Percentiles rank a stretch among this genome's conserved stretches.
Evolutionary conservation across 2,329 filamentous ascomycete species (phyloP).

Genomic region (Fusarium beomiforme): DNA sequence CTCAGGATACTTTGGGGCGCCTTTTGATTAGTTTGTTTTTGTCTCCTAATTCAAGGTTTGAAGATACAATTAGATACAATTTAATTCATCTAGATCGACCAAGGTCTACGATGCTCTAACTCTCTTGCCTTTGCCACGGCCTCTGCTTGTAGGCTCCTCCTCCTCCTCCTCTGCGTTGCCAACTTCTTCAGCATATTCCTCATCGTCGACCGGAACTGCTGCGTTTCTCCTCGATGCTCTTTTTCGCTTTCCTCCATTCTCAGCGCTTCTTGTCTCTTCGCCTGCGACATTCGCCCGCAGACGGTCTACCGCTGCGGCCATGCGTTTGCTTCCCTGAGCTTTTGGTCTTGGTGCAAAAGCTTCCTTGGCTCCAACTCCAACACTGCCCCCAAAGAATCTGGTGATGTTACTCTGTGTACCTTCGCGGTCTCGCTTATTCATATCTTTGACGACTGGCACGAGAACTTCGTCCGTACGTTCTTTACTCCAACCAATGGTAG

Average conservation of each 20-base stretch:
- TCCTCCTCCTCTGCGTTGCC: constrained; percentile 25
- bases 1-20: too few relatives aligned
- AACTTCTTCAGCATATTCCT: constrained; percentile 24
- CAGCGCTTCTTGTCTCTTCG: constrained; percentile 4
- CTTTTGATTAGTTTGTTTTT: too few relatives aligned
- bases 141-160: background rate
- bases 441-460: constrained; percentile 93
- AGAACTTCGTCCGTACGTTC: constrained; percentile 95
- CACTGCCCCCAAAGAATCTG: constrained; percentile 82
- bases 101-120: constrained; percentile 28
- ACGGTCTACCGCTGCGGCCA: constrained; percentile 78
- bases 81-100: too few relatives aligned
- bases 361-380: constrained; percentile 73
- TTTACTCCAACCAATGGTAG: constrained; percentile 90
- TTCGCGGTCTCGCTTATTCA: constrained; percentile 88
- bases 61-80: too few relatives aligned
- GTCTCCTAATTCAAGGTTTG: too few relatives aligned
- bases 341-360: constrained; percentile 77
- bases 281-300: constrained; percentile 59
- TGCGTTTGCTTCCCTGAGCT: constrained; percentile 73
- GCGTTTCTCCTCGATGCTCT: constrained; percentile 30
- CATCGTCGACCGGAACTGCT: constrained; percentile 27
- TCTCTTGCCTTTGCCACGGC: constrained; percentile 31
- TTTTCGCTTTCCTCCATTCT: constrained; percentile 38
- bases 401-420: constrained; percentile 98